phyloP scores from a whole-genome alignment of 306 rosid species.

The Trifolium subterraneum region DNA sequence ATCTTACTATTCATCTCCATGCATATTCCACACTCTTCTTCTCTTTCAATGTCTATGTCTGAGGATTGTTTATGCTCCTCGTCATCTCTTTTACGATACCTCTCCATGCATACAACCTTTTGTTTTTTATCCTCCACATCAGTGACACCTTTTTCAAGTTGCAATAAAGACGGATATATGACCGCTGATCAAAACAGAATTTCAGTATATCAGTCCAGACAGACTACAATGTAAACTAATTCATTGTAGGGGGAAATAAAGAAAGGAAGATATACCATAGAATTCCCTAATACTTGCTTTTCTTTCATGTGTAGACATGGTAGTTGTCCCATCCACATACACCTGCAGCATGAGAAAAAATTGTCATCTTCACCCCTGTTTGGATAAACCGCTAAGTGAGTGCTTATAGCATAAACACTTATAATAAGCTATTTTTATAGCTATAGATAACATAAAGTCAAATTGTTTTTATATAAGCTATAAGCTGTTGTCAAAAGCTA shows the following conservation, averaged over 20 bases:
- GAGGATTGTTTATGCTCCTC: slow-evolving; percentile 59
- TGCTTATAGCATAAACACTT: background rate
- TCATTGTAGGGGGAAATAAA: background rate
- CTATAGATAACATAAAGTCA: background rate
- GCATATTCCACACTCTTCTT: slow-evolving; percentile 98
- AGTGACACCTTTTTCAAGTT: slow-evolving; percentile 86
- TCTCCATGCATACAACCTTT: slow-evolving; percentile 83
- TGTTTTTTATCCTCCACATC: slow-evolving; percentile 89
- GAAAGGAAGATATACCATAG: slow-evolving; percentile 63
- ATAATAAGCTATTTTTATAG: background rate
- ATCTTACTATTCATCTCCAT: slow-evolving; percentile 89
- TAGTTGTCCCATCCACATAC: slow-evolving; percentile 95
- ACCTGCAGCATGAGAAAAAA: slow-evolving; percentile 60
- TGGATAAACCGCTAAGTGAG: background rate
- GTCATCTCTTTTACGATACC: slow-evolving; percentile 77
- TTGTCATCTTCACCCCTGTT: slow-evolving; percentile 8
- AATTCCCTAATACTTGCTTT: slow-evolving; percentile 95
- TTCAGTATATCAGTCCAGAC: slow-evolving; percentile 41
- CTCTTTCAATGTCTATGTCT: slow-evolving; percentile 85
- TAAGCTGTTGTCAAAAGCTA: background rate
- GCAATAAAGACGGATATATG: slow-evolving; percentile 86
- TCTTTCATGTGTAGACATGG: slow-evolving; percentile 94
- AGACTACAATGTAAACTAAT: slow-evolving; percentile 21
- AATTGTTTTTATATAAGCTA: background rate
- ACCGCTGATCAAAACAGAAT: slow-evolving; percentile 61